Percentiles rank a stretch among this genome's conserved stretches.
These are phyloP conservation scores for Lathyrus sativus DNA, from an alignment of 306 rosid genomes.

Conservation along the genomic window DNA sequence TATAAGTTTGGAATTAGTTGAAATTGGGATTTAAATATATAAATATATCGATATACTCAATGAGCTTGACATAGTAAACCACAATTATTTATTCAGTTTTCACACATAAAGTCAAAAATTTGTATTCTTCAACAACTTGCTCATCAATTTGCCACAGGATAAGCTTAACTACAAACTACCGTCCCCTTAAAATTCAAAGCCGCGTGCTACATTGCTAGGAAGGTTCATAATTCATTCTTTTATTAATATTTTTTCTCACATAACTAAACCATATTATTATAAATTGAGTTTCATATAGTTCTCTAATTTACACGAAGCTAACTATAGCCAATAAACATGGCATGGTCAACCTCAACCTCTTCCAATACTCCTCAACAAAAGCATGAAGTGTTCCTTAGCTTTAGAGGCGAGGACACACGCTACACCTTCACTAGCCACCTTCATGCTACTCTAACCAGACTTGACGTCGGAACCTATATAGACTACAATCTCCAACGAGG, in stretches of 20 bases:
- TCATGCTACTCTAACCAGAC: conserved; percentile 28
- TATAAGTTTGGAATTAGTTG: too few species aligned
- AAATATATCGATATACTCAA: too few species aligned
- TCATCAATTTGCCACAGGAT: neutral
- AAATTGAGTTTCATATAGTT: neutral
- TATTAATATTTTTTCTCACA: neutral
- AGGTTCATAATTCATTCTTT: neutral
- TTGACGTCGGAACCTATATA: conserved; percentile 29
- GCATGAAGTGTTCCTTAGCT: conserved; percentile 41
- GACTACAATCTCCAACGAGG: conserved; percentile 35
- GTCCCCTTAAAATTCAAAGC: neutral
- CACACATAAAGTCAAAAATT: neutral
- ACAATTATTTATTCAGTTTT: neutral
- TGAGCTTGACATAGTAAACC: neutral
- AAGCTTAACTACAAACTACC: neutral
- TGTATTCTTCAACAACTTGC: neutral
- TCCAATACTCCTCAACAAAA: conserved; percentile 3
- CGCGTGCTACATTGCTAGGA: neutral
- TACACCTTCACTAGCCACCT: conserved; percentile 37
- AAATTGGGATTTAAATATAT: too few species aligned
- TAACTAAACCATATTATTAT: neutral
- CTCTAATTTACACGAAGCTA: neutral
- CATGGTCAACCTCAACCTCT: conserved; percentile 35
- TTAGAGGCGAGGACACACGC: conserved; percentile 39
- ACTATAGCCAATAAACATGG: conserved; percentile 24